phyloP scores from a whole-genome alignment of 108 stramenopile species.

The Hondaea fermentalgiana region DNA sequence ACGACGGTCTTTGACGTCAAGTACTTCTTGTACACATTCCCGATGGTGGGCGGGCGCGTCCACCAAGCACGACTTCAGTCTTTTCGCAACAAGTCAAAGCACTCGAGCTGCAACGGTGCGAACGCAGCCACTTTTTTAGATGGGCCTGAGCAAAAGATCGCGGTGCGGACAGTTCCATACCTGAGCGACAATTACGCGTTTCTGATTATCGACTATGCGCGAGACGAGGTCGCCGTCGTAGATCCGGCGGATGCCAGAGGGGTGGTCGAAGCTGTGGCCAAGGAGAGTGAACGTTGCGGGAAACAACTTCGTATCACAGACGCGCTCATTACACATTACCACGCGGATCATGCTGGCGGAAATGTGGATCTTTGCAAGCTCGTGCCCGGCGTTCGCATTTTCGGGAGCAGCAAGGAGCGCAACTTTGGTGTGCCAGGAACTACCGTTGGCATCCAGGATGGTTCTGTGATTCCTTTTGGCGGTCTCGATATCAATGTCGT shows the following conservation, averaged over 20 bases:
- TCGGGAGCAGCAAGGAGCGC: background rate
- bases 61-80: too few relatives aligned
- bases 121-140: too few relatives aligned
- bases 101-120: too few relatives aligned
- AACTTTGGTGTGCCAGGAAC: background rate
- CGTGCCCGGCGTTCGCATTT: background rate
- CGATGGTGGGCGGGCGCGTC: too few relatives aligned
- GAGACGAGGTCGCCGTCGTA: conserved; percentile 19
- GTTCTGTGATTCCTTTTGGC: background rate
- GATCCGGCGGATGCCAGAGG: conserved; percentile 30
- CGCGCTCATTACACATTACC: background rate
- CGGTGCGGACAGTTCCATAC: conserved; percentile 21
- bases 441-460: background rate
- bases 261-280: background rate
- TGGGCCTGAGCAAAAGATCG: background rate
- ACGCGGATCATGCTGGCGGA: background rate
- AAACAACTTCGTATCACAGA: background rate
- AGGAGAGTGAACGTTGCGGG: background rate
- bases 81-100: too few relatives aligned
- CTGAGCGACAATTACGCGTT: conserved; percentile 32
- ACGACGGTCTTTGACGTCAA: too few relatives aligned
- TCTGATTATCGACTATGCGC: conserved; percentile 26
- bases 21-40: too few relatives aligned
- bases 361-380: background rate
- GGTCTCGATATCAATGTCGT: background rate